These are phyloP conservation scores for Penicillium psychrosexuale DNA, from an alignment of 2,329 filamentous ascomycete genomes.

Conservation along the genomic window DNA sequence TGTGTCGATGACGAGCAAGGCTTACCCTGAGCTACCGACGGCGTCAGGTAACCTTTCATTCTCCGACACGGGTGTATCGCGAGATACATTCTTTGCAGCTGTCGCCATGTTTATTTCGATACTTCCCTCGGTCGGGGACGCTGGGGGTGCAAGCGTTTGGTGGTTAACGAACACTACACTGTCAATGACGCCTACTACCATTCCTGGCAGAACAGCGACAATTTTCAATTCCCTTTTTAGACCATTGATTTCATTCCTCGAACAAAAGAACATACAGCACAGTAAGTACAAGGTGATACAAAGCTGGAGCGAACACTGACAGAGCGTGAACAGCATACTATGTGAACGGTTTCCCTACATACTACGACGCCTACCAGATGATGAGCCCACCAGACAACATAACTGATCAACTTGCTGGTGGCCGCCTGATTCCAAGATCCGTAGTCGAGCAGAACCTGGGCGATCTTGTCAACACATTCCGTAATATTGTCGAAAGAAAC, in stretches of 20 bases:
- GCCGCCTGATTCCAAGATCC: slow-evolving; percentile 18
- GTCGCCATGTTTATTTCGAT: slow-evolving; percentile 1
- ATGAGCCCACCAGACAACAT: slow-evolving; percentile 51
- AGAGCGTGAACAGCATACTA: slow-evolving; percentile 2
- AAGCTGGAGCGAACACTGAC: not conserved
- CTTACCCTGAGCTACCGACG: slow-evolving; percentile 11
- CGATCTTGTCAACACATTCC: not conserved
- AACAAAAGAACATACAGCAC: slow-evolving; percentile 1
- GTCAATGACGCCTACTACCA: not conserved
- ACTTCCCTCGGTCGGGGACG: slow-evolving; percentile 9
- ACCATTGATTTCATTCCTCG: not conserved
- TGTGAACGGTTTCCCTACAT: slow-evolving; percentile 15
- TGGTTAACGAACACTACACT: not conserved
- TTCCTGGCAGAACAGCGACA: not conserved
- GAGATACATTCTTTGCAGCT: slow-evolving; percentile 4
- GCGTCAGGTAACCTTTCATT: slow-evolving; percentile 11
- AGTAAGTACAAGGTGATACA: not conserved
- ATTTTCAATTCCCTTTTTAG: not conserved
- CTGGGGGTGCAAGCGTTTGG: slow-evolving; percentile 13
- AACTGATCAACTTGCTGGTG: slow-evolving; percentile 16
- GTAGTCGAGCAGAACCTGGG: slow-evolving; percentile 5
- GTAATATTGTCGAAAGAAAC: slow-evolving; percentile 3
- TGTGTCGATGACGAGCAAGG: slow-evolving; percentile 11
- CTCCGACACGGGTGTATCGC: not conserved
- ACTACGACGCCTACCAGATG: slow-evolving; percentile 73